Evolutionary conservation across 2,329 filamentous ascomycete genomes (phyloP).

Genomic region (Nigrograna mackinnonii): DNA sequence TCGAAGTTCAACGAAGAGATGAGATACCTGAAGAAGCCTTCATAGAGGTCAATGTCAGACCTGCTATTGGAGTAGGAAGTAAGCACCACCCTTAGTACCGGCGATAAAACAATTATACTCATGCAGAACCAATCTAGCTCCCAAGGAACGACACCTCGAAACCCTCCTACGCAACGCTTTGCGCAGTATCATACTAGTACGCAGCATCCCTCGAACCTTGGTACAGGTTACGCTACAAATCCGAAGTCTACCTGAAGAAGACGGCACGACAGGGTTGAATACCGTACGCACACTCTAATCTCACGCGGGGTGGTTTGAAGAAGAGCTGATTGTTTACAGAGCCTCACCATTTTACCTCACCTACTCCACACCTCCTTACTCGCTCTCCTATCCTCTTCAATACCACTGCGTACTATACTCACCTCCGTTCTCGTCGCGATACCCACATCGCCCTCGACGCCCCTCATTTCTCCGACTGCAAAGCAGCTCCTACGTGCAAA

Average conservation of each 20-base stretch:
- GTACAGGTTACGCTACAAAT: conserved; percentile 85
- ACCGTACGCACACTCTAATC: conserved; percentile 58
- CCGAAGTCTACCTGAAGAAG: conserved; percentile 68
- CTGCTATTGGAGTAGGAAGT: conserved; percentile 83
- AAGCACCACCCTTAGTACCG: conserved; percentile 27
- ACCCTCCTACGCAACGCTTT: conserved; percentile 72
- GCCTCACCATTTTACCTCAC: conserved; percentile 77
- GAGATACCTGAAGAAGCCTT: conserved; percentile 90
- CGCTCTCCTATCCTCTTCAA: conserved; percentile 77
- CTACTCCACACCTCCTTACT: conserved; percentile 84
- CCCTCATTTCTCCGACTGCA: conserved; percentile 59
- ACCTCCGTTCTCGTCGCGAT: conserved; percentile 82
- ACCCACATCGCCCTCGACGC: conserved; percentile 56
- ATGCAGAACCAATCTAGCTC: conserved; percentile 39
- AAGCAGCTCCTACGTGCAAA: conserved; percentile 64
- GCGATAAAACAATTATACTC: no score
- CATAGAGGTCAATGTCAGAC: conserved; percentile 87
- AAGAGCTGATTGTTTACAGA: conserved; percentile 44
- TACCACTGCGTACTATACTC: conserved; percentile 78
- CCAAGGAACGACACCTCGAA: conserved; percentile 73
- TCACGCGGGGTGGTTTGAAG: conserved; percentile 8
- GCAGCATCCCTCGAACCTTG: conserved; percentile 75
- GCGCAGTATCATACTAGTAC: conserved; percentile 73
- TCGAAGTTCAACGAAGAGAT: conserved; percentile 86
- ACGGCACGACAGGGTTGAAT: conserved; percentile 62